Conservation (phyloP, 805 yeast species). For the Yamadazyma sp. region DNA sequence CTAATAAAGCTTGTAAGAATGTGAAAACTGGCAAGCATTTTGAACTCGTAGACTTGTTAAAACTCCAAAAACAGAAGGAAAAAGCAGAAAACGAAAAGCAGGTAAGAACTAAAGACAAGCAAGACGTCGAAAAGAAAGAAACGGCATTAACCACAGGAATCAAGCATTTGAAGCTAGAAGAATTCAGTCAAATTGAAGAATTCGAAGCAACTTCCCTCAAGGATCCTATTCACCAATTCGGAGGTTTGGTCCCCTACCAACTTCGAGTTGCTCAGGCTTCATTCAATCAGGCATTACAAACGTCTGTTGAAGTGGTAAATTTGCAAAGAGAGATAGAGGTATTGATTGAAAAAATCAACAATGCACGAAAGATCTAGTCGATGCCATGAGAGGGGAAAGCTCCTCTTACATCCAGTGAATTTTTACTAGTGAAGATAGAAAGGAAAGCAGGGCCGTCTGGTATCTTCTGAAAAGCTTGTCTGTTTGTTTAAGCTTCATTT, state of each 20-base stretch:
- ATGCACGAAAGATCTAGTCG: too few species aligned
- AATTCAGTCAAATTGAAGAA: too few species aligned
- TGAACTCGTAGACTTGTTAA: slow-evolving; percentile 5
- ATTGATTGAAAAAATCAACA: too few species aligned
- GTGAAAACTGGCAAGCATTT: slow-evolving; percentile 12
- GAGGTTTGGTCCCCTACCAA: slow-evolving; percentile 37
- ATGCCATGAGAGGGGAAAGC: too few species aligned
- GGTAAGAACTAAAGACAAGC: background rate
- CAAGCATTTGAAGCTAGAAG: too few species aligned
- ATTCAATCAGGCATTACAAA: slow-evolving; percentile 34
- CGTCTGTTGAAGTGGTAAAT: slow-evolving; percentile 22
- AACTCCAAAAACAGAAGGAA: background rate
- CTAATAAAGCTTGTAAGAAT: slow-evolving; percentile 25
- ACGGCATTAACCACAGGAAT: background rate
- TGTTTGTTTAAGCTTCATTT: too few species aligned
- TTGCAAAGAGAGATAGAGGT: slow-evolving; percentile 22
- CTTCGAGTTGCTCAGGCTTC: slow-evolving; percentile 7
- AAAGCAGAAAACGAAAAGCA: background rate
- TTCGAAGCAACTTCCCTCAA: slow-evolving; percentile 5
- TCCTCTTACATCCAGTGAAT: too few species aligned
- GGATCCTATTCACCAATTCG: slow-evolving; percentile 48
- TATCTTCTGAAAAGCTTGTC: too few species aligned
- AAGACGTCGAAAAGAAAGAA: background rate
- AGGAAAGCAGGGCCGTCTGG: too few species aligned
- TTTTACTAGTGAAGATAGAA: too few species aligned